These are phyloP conservation scores for Hamamelis virginiana DNA, from an alignment of 164 flowering plant species.

Conservation along the genomic window DNA sequence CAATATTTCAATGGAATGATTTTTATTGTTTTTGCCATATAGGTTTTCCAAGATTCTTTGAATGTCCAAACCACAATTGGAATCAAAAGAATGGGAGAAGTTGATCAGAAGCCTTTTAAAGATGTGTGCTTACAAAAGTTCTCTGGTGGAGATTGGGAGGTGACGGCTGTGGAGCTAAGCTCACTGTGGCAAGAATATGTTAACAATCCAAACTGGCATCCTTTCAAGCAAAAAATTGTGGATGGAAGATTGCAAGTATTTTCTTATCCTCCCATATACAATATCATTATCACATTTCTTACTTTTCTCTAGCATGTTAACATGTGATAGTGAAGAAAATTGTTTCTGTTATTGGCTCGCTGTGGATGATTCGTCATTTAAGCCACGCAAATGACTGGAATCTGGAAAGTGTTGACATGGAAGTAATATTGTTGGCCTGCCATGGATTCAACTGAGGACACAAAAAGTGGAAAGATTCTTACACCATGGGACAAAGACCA, in stretches of 20 bases:
- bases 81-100: conserved; percentile 36
- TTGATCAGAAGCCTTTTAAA: conserved; percentile 33
- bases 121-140: conserved; percentile 27
- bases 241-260: conserved; percentile 29
- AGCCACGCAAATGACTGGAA: neutral
- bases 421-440: too few relatives aligned
- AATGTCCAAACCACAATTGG: conserved; percentile 11
- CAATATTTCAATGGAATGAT: neutral
- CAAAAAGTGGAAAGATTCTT: too few relatives aligned
- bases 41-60: conserved; percentile 20
- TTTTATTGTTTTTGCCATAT: neutral
- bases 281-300: neutral
- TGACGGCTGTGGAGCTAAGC: conserved; percentile 24
- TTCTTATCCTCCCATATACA: conserved; percentile 1
- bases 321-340: too few relatives aligned
- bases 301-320: neutral
- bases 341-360: too few relatives aligned
- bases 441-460: too few relatives aligned
- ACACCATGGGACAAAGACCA: neutral
- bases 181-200: conserved; percentile 39
- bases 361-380: neutral
- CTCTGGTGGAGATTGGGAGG: conserved; percentile 26
- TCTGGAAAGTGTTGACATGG: neutral
- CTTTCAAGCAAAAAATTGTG: conserved; percentile 23
- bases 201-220: conserved; percentile 36